A percentile compares a stretch with the other conserved stretches of the same genome.
These are phyloP conservation scores for Cladophialophora psammophila DNA, from an alignment of 2,329 filamentous ascomycete species.

Conservation along the genomic window DNA sequence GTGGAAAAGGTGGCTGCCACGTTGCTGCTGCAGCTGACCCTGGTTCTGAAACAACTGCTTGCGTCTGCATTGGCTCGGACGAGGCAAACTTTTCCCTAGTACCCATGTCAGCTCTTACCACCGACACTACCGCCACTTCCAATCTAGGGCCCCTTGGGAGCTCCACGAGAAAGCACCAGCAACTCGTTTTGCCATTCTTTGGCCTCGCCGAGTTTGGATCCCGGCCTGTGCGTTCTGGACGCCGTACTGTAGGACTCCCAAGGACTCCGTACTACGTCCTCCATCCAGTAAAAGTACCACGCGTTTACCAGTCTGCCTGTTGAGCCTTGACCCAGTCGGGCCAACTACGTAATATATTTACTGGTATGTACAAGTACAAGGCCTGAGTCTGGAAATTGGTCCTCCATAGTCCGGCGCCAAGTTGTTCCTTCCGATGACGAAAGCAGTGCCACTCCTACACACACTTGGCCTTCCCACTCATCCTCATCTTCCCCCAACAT, in stretches of 20 bases:
- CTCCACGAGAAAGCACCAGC: not conserved
- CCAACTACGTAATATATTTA: not conserved
- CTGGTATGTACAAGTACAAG: too few relatives aligned
- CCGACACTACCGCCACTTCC: not conserved
- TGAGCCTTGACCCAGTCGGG: not conserved
- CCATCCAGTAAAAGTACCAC: not conserved
- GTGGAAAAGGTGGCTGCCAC: constrained; percentile 25
- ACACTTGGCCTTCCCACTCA: too few relatives aligned
- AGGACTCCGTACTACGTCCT: not conserved
- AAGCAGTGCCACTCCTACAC: too few relatives aligned
- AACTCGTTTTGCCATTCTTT: not conserved
- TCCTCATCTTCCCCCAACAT: too few relatives aligned
- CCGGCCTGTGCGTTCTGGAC: not conserved
- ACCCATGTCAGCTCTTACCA: not conserved
- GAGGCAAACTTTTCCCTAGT: constrained; percentile 11
- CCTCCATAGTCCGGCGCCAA: not conserved
- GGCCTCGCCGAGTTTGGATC: not conserved
- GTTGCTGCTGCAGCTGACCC: constrained; percentile 23
- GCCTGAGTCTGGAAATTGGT: not conserved
- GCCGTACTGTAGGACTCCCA: not conserved
- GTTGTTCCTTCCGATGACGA: not conserved
- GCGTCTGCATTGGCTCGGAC: constrained; percentile 14
- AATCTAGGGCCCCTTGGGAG: not conserved
- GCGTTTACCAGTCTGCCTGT: not conserved
- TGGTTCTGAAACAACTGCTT: constrained; percentile 13